Percentiles rank a stretch among this genome's conserved stretches.
phyloP scores from a whole-genome alignment of 768 basidiomycete species.

The Rhizopogon salebrosus region DNA sequence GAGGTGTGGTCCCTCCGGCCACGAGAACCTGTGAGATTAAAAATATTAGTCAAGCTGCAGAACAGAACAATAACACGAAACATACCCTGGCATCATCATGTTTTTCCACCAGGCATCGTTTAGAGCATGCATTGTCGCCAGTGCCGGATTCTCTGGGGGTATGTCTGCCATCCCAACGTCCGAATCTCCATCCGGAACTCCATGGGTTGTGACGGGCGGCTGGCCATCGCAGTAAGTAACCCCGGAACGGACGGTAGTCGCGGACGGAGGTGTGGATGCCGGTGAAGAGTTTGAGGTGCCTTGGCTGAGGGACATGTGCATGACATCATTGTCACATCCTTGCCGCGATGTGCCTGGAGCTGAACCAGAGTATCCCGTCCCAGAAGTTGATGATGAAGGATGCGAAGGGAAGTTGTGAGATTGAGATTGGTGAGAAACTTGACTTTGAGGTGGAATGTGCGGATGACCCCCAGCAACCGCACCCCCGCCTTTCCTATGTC shows the following conservation, averaged over 20 bases:
- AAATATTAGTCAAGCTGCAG: neutral
- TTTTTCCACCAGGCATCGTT: constrained; percentile 72
- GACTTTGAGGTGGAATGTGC: constrained; percentile 41
- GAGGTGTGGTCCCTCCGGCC: constrained; percentile 25
- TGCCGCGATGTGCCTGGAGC: constrained; percentile 12
- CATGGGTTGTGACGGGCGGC: constrained; percentile 30
- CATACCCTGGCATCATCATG: constrained; percentile 83
- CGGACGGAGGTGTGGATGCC: neutral
- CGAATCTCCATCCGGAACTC: neutral
- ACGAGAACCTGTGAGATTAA: constrained; percentile 21
- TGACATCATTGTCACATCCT: constrained; percentile 24
- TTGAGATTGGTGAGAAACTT: constrained; percentile 14
- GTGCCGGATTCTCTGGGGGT: constrained; percentile 44
- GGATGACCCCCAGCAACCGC: constrained; percentile 47
- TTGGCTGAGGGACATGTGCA: constrained; percentile 21
- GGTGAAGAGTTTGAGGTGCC: neutral
- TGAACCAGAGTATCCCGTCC: constrained; percentile 14
- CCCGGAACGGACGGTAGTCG: constrained; percentile 22
- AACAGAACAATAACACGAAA: neutral
- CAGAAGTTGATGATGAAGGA: constrained; percentile 27
- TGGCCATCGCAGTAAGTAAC: constrained; percentile 38
- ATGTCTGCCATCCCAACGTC: constrained; percentile 23
- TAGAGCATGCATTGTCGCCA: constrained; percentile 70
- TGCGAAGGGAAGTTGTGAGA: constrained; percentile 12
- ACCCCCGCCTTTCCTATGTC: constrained; percentile 66